These are phyloP conservation scores for Solanum paucissectum DNA, from an alignment of 257 asterid species.

Conservation along the genomic window DNA sequence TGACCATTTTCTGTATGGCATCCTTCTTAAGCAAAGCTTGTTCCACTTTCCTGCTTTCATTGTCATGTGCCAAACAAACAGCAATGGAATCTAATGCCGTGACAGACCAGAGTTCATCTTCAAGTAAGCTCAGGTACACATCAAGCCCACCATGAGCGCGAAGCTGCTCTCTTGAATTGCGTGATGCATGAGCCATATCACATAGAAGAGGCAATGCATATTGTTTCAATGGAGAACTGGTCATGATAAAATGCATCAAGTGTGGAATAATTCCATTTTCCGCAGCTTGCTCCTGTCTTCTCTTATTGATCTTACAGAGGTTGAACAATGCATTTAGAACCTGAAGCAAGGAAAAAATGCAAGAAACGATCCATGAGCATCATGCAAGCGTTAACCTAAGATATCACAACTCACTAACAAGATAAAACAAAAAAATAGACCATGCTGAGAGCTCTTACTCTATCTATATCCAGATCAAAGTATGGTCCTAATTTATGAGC, in stretches of 20 bases:
- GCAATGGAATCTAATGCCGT: constrained; percentile 98
- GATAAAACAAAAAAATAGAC: background rate
- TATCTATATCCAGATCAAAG: background rate
- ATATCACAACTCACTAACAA: background rate
- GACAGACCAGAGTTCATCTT: constrained; percentile 91
- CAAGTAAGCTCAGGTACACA: constrained; percentile 89
- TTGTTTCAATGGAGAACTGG: constrained; percentile 83
- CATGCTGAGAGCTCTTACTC: background rate
- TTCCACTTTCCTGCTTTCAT: constrained; percentile 85
- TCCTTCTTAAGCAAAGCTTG: constrained; percentile 85
- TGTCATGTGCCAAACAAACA: constrained; percentile 95
- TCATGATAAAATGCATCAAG: constrained; percentile 82
- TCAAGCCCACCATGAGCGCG: constrained; percentile 98
- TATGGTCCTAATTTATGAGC: background rate
- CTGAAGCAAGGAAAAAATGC: constrained; percentile 36
- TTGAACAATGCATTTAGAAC: constrained; percentile 93
- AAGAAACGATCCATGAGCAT: constrained; percentile 10
- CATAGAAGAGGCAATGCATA: constrained; percentile 88
- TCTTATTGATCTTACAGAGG: constrained; percentile 95
- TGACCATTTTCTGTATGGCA: constrained; percentile 83
- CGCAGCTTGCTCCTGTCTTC: constrained; percentile 98
- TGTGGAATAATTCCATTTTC: constrained; percentile 98
- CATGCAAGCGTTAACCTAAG: background rate
- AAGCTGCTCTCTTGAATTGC: constrained; percentile 92
- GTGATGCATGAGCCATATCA: constrained; percentile 99